Conservation (phyloP, 176 grass and related monocot genomes). For the Oryza australiensis region DNA sequence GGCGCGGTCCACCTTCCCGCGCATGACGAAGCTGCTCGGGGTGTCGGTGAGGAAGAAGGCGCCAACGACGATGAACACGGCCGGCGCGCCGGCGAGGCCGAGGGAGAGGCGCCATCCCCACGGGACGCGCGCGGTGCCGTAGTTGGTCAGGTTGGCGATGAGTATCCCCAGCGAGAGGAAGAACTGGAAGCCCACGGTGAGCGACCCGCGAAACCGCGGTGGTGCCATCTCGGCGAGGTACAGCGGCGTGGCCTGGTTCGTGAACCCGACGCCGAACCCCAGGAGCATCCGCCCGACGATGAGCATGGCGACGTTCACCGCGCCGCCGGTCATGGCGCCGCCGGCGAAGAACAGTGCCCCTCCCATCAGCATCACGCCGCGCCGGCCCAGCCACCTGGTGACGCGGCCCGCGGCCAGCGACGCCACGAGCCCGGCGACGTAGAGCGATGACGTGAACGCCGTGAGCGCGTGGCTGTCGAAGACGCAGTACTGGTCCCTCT, state of each 20-base stretch:
- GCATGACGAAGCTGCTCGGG: constrained; percentile 63
- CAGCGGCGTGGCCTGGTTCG: not conserved
- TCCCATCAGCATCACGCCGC: constrained; percentile 41
- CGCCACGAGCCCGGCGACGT: constrained; percentile 55
- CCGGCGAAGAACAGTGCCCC: not conserved
- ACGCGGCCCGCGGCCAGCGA: constrained; percentile 53
- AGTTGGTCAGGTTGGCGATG: constrained; percentile 59
- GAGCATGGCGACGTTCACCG: not conserved
- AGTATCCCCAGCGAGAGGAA: constrained; percentile 57
- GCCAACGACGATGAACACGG: constrained; percentile 46
- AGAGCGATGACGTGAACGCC: constrained; percentile 70
- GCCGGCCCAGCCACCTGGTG: constrained; percentile 59
- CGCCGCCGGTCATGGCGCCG: not conserved
- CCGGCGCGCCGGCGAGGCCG: constrained; percentile 62
- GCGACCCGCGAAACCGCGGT: not conserved
- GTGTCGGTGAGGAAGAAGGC: constrained; percentile 70
- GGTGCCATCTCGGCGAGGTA: not conserved
- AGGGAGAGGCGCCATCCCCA: constrained; percentile 83
- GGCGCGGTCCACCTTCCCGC: constrained; percentile 42
- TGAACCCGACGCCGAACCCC: not conserved
- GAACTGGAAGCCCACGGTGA: constrained; percentile 61
- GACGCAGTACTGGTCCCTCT: constrained; percentile 53
- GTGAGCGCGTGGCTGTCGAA: constrained; percentile 65
- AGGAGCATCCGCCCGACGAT: not conserved
- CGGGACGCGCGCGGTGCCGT: constrained; percentile 22